Base-by-base conservation (phyloP, 192 early-diverging fungal genomes). In the Backusella tarrabulga region DNA sequence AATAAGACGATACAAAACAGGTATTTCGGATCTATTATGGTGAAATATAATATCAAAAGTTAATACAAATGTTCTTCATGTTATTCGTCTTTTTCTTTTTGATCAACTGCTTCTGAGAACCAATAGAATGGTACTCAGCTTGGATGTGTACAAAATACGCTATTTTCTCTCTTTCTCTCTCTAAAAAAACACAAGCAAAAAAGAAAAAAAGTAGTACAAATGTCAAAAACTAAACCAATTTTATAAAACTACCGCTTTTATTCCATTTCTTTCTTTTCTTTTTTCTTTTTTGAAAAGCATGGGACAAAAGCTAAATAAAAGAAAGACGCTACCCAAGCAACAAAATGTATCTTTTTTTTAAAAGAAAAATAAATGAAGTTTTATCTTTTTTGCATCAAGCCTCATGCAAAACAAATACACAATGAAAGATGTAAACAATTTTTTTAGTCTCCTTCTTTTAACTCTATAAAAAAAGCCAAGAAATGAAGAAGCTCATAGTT, bases 121-220 rank as follows among this genome's bases (percentile, higher is more conserved):
- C 6, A 54, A 21, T 54, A 0, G n/a, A 21, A 54, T 1, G 50
- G 38, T 40, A 40, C 50, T 21, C 15, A 54, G n/a, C n/a, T 54
- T 54, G n/a, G 17, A 54, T n/a, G 50, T 6, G 50, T 54, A 54
- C 50, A 54, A 54, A 54, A 54, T 54, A n/a, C 17, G n/a, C 50
- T 21, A 54, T 54, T n/a, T 54, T 19, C 50, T 54, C n/a, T n/a
- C 4, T 7, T 32, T 32, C 32, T 32, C 32, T 32, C 32, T 32
- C 32, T 32, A 32, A 32, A n/a, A 7, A 7, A 54, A 54, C n/a
- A 54, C n/a, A 54, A 21, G 17, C 1, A n/a, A 19, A 50, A 50
- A 50, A 46, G n/a, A 52, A 52, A 54, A 54, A 54, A 54, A 52
- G 50, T 52, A n/a, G 50, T 52, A 52, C 50, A 52, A 52, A 52